A percentile compares a stretch with the other conserved stretches of the same genome.
These are phyloP conservation scores for Arabidopsis hybrid DNA, from an alignment of 441 rosid species.

Conservation along the genomic window DNA sequence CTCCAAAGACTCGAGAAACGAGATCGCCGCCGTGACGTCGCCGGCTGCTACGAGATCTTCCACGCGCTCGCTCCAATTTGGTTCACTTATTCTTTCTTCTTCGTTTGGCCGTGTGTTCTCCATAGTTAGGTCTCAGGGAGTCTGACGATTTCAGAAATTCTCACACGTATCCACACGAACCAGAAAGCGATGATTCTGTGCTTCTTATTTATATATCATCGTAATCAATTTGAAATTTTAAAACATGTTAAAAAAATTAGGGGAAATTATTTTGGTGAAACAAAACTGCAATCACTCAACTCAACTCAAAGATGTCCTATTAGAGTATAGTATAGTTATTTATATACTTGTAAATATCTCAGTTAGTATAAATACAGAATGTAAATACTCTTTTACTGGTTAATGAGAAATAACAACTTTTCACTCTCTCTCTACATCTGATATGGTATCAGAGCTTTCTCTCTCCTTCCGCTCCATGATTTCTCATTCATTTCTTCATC, in stretches of 20 bases:
- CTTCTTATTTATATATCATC: slow-evolving; percentile 21
- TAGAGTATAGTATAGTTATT: too few species aligned
- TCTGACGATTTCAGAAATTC: slow-evolving; percentile 25
- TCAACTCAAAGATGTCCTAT: neutral
- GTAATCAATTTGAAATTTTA: neutral
- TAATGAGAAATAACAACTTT: too few species aligned
- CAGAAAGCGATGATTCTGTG: slow-evolving; percentile 1
- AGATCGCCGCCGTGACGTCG: slow-evolving; percentile 66
- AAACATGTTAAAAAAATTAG: neutral
- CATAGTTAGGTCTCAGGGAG: slow-evolving; percentile 33
- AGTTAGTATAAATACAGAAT: too few species aligned
- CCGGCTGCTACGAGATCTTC: slow-evolving; percentile 80
- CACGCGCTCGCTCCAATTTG: slow-evolving; percentile 83
- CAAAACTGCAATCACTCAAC: neutral
- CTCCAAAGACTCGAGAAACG: slow-evolving; percentile 66
- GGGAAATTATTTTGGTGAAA: neutral
- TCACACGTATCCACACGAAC: slow-evolving; percentile 38
- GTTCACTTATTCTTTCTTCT: slow-evolving; percentile 32
- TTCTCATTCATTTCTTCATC: too few species aligned
- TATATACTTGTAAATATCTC: too few species aligned
- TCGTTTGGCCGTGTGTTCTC: slow-evolving; percentile 35
- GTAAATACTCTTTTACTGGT: too few species aligned
- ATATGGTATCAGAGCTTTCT: too few species aligned
- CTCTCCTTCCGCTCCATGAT: too few species aligned
- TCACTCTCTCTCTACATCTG: too few species aligned